Percentiles rank a stretch among this genome's conserved stretches.
Conservation (phyloP, 495 filamentous ascomycete genomes). For the Neurospora discreta region DNA sequence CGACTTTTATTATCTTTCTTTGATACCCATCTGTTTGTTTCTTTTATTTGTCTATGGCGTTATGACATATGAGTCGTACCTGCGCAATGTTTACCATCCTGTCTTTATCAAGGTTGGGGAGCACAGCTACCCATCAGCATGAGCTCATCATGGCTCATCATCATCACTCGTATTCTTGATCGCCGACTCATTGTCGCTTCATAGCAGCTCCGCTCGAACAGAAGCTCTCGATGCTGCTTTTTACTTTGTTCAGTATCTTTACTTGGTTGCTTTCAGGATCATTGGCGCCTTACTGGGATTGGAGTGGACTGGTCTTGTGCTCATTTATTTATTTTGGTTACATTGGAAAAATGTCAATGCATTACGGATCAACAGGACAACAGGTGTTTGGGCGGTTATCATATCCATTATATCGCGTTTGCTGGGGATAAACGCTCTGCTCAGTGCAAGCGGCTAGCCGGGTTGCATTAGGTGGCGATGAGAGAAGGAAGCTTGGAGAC, state of each 20-base stretch:
- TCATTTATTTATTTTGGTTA: neutral
- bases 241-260: neutral
- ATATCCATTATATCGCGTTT: neutral
- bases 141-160: neutral
- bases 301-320: neutral
- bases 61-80: neutral
- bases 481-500: neutral
- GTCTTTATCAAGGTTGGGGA: neutral
- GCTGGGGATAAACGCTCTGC: neutral
- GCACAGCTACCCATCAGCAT: neutral
- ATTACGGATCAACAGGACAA: neutral
- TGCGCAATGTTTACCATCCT: neutral
- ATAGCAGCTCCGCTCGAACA: neutral
- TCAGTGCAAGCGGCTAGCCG: neutral
- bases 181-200: neutral
- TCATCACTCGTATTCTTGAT: neutral
- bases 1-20: neutral
- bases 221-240: neutral
- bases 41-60: slow-evolving; percentile 3
- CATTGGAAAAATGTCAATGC: neutral
- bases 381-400: neutral
- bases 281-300: neutral
- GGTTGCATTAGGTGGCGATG: neutral
- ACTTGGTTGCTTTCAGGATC: neutral
- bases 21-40: slow-evolving; percentile 7